Evolutionary conservation across 441 rosid species (phyloP), one percentile per base, ranked within the genome.

Genomic region (Eutrema salsugineum): DNA sequence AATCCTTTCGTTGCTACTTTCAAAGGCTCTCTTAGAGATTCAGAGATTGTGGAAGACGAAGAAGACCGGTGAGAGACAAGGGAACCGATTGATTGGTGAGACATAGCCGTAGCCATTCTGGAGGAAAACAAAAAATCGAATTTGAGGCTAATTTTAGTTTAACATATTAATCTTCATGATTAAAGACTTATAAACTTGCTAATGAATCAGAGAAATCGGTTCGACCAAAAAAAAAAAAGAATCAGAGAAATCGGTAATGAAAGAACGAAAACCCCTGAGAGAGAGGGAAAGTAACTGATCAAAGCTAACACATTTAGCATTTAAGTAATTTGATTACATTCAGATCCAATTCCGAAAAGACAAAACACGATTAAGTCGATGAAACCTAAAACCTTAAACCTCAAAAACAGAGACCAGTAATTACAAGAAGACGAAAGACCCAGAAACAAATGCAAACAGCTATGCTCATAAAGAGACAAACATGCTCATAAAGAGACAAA

Each of bases 71-170:
- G 76, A 63, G 84, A 72, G 33, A 78, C 83, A 57, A 79, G 38
- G 48, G 80, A 77, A 66, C 78, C 72, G 36, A 78, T 40, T 35
- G 84, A 48, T 76, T 81, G 89, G 77, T 85, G 79, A 69, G 83
- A 83, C 50, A 75, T 70, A 82, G 84, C 78, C 66, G 78, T 75
- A 50, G 85, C 84, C 93, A 90, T 88, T 75, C 89, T 86, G 88
- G 55, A 68, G 71, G 64, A 58, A 56, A 22, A 22, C 2, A 56
- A 71, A 1, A 61, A 44, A 53, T 11, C 68, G 47, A 67, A 16
- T 33, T 35, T 49, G 22, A 10, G 35, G 32, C 56, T 64, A 64
- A 24, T 39, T 47, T 54, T 4, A 27, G 7, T 16, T 63, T 44
- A 33, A 11, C 74, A 27, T 15, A 43, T 7, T 53, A 39, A 8